A percentile compares a stretch with the other conserved stretches of the same genome.
Conservation (phyloP, 1,284 basidiomycete species). For the Ceratobasidium sp. region DNA sequence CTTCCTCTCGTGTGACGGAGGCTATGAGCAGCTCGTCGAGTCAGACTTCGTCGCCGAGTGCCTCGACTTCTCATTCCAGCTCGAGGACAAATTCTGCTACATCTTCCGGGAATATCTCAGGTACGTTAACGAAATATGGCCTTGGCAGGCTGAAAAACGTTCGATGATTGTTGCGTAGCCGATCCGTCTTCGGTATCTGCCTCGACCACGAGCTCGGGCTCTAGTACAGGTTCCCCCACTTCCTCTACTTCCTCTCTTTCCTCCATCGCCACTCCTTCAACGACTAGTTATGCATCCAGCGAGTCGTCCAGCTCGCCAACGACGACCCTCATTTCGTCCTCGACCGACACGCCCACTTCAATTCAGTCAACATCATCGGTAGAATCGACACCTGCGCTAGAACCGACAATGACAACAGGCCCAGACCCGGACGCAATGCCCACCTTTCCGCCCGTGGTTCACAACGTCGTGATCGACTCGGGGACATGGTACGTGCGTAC, state of each 20-base stretch:
- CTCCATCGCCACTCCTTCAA: background rate
- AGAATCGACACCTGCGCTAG: background rate
- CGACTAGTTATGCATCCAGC: background rate
- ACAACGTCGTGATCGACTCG: slow-evolving; percentile 2
- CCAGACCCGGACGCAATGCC: background rate
- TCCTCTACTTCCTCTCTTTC: background rate
- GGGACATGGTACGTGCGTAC: slow-evolving; percentile 18
- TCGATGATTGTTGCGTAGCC: background rate
- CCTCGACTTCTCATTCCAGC: background rate
- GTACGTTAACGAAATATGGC: background rate
- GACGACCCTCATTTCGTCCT: background rate
- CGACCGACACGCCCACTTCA: background rate
- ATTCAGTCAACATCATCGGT: background rate
- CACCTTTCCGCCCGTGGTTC: background rate
- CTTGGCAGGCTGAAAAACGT: background rate
- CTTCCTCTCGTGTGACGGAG: background rate
- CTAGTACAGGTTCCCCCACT: background rate
- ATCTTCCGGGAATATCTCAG: background rate
- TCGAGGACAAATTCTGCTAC: background rate
- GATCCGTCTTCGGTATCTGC: background rate
- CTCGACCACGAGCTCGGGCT: slow-evolving; percentile 13
- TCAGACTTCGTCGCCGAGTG: background rate
- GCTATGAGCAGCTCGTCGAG: slow-evolving; percentile 1
- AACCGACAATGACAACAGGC: background rate
- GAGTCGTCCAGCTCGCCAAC: background rate